Evolutionary conservation across 2,329 filamentous ascomycete species (phyloP).

Genomic region (Hyphodiscus sp.): DNA sequence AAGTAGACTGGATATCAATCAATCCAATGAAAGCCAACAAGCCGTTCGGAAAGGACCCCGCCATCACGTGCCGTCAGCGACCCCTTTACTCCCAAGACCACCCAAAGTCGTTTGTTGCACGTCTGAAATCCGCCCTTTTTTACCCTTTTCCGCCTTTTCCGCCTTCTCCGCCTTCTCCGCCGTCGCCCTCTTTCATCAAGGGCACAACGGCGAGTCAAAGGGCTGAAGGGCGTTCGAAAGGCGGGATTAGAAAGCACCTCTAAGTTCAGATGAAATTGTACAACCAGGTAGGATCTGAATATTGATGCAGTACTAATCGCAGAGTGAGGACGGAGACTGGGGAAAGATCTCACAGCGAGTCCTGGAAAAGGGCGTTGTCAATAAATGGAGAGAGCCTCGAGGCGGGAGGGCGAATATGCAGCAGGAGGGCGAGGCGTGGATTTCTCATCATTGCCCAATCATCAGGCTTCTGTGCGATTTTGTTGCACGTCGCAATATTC

Average conservation of each 20-base stretch:
- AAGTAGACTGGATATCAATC: too few relatives aligned
- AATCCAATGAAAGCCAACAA: background rate
- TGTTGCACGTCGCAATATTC: background rate
- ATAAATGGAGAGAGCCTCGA: background rate
- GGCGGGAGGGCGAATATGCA: background rate
- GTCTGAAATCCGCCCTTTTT: background rate
- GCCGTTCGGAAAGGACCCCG: background rate
- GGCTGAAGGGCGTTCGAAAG: background rate
- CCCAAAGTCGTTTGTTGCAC: background rate
- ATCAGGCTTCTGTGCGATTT: background rate
- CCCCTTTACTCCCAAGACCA: background rate
- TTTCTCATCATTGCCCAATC: background rate
- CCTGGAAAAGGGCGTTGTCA: background rate
- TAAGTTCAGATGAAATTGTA: background rate
- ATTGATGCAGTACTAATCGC: background rate
- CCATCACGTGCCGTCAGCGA: background rate
- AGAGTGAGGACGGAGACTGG: background rate
- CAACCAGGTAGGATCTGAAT: background rate
- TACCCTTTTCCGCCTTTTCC: background rate
- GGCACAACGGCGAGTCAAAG: background rate
- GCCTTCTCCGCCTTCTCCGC: too few relatives aligned
- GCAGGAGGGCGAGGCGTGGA: background rate
- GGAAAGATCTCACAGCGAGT: background rate
- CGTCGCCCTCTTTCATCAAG: background rate
- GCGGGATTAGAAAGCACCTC: background rate